A percentile compares a stretch with the other conserved stretches of the same genome.
Evolutionary conservation across 257 asterid species (phyloP).

Genomic region (Solanum pimpinellifolium): DNA sequence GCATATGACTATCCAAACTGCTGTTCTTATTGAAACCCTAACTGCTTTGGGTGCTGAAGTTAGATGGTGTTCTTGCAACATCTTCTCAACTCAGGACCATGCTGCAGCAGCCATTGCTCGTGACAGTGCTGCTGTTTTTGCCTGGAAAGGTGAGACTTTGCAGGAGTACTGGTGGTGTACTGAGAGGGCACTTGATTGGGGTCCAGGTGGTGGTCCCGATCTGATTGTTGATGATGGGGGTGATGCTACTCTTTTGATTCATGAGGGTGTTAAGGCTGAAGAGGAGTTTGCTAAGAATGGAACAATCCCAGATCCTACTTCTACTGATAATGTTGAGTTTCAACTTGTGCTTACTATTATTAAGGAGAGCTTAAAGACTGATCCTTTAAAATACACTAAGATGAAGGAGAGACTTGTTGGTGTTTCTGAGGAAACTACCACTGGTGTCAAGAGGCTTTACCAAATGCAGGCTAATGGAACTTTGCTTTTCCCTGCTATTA

Average conservation of each 20-base stretch:
- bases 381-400: slow-evolving; percentile 51
- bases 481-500: slow-evolving; percentile 72
- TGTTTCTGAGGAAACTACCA: slow-evolving; percentile 89
- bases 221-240: slow-evolving; percentile 88
- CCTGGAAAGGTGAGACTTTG: slow-evolving; percentile 83
- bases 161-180: slow-evolving; percentile 97
- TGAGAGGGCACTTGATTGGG: slow-evolving; percentile 85
- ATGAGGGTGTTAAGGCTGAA: slow-evolving; percentile 88
- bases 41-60: slow-evolving; percentile 84
- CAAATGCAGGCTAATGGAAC: slow-evolving; percentile 83
- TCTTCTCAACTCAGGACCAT: slow-evolving; percentile 83
- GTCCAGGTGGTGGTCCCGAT: slow-evolving; percentile 76
- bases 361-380: slow-evolving; percentile 50
- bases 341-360: slow-evolving; percentile 65
- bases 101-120: slow-evolving; percentile 87
- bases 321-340: slow-evolving; percentile 74
- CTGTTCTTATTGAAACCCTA: slow-evolving; percentile 64
- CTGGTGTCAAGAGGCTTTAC: slow-evolving; percentile 87
- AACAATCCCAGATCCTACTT: slow-evolving; percentile 50
- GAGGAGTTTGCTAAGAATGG: slow-evolving; percentile 54
- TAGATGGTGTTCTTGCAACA: slow-evolving; percentile 92
- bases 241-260: slow-evolving; percentile 70
- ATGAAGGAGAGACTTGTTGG: slow-evolving; percentile 86
- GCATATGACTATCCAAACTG: slow-evolving; percentile 88
- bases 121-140: slow-evolving; percentile 85